Conservation (phyloP, 768 basidiomycete species). For the Artomyces pyxidatus region DNA sequence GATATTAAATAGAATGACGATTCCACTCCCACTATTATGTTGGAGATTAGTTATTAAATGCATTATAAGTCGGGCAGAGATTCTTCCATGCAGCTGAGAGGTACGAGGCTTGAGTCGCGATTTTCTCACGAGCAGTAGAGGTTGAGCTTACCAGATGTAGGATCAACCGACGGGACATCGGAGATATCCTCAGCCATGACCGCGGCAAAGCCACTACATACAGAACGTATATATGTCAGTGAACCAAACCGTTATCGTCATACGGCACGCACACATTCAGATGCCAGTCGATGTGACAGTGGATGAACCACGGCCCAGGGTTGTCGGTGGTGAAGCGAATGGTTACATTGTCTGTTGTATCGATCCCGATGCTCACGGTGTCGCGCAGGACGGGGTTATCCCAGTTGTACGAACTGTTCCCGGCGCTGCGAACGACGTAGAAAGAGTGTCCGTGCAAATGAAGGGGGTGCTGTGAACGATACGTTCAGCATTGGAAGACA, state of each 20-base stretch:
- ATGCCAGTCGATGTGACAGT: slow-evolving; percentile 26
- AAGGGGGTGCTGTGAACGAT: slow-evolving; percentile 10
- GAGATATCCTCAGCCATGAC: slow-evolving; percentile 1
- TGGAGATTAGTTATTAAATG: too few species aligned
- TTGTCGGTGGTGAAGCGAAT: slow-evolving; percentile 25
- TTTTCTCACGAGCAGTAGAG: too few species aligned
- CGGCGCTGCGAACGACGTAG: slow-evolving; percentile 15
- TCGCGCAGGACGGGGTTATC: slow-evolving; percentile 15
- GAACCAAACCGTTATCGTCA: neutral
- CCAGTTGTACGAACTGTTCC: slow-evolving; percentile 10
- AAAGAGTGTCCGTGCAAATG: slow-evolving; percentile 14
- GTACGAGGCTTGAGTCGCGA: too few species aligned
- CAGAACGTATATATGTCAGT: neutral
- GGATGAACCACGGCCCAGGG: slow-evolving; percentile 22
- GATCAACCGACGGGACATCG: neutral
- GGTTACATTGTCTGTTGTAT: slow-evolving; percentile 11
- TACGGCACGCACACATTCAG: slow-evolving; percentile 8
- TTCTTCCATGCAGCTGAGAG: too few species aligned
- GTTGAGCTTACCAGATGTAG: too few species aligned
- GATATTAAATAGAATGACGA: too few species aligned
- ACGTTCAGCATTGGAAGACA: neutral
- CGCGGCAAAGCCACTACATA: slow-evolving; percentile 2
- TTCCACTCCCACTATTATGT: too few species aligned
- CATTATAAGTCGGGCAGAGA: too few species aligned
- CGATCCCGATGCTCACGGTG: slow-evolving; percentile 13